Evolutionary conservation across 352 stramenopile genomes (phyloP).

Genomic region (Saprolegnia diclina): DNA sequence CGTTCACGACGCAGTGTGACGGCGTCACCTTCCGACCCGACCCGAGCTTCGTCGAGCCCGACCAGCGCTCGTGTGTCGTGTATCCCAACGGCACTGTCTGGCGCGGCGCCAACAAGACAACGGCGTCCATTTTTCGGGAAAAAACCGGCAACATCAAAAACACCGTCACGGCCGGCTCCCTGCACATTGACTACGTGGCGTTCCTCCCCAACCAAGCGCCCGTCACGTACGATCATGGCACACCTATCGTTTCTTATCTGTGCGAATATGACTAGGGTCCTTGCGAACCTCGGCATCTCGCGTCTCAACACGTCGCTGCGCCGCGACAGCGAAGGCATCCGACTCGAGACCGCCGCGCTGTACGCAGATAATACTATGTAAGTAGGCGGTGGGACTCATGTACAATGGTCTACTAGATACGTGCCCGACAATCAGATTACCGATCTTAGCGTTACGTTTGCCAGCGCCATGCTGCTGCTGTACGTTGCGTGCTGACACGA

Average conservation of each 20-base stretch:
- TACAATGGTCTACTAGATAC: neutral
- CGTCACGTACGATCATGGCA: conserved; percentile 2
- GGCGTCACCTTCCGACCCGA: neutral
- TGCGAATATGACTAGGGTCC: neutral
- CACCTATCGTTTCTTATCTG: neutral
- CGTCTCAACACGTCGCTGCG: neutral
- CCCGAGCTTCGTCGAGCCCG: neutral
- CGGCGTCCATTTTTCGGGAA: neutral
- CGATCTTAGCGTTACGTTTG: neutral
- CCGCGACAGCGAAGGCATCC: conserved; percentile 4
- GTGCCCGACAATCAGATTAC: conserved; percentile 12
- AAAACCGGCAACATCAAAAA: conserved; percentile 24
- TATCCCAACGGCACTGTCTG: conserved; percentile 25
- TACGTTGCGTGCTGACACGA: neutral
- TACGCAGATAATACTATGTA: neutral
- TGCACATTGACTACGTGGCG: conserved; percentile 10
- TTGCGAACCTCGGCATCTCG: conserved; percentile 12
- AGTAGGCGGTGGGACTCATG: neutral
- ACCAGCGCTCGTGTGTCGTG: conserved; percentile 22
- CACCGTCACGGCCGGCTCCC: neutral
- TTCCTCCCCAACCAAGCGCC: conserved; percentile 11
- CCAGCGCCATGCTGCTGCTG: conserved; percentile 1
- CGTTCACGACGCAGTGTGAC: conserved; percentile 16
- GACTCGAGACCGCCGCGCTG: neutral
- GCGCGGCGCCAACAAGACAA: conserved; percentile 23